These are phyloP conservation scores for Chrysoporthe cubensis DNA, from an alignment of 2,329 filamentous ascomycete species.

Conservation along the genomic window DNA sequence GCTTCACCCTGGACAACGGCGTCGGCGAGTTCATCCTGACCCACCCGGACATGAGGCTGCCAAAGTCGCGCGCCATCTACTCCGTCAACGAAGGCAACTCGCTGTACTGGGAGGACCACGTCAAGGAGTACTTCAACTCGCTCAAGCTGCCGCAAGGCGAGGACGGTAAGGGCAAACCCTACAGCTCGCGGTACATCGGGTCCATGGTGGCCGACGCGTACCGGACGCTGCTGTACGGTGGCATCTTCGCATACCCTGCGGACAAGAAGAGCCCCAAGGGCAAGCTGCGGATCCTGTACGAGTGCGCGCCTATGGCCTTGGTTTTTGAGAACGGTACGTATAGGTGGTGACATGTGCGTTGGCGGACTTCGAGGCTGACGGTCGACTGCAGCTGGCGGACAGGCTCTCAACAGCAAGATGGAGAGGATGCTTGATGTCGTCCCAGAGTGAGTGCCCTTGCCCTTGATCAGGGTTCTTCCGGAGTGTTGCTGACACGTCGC, in stretches of 20 bases:
- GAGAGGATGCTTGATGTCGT: slow-evolving; percentile 85
- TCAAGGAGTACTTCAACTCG: slow-evolving; percentile 85
- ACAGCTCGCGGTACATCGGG: slow-evolving; percentile 93
- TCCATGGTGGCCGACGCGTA: slow-evolving; percentile 99
- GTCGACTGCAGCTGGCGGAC: slow-evolving; percentile 72
- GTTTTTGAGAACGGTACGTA: slow-evolving; percentile 93
- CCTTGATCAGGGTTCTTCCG: too few species aligned
- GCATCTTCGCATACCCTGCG: slow-evolving; percentile 95
- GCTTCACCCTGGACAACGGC: slow-evolving; percentile 95
- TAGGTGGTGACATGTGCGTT: background rate
- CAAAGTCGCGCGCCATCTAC: slow-evolving; percentile 83
- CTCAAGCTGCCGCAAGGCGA: slow-evolving; percentile 75
- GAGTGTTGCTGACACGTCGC: background rate
- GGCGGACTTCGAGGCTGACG: background rate
- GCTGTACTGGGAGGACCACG: slow-evolving; percentile 89
- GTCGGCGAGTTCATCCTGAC: slow-evolving; percentile 99
- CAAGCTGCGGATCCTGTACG: slow-evolving; percentile 95
- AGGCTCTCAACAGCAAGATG: slow-evolving; percentile 92
- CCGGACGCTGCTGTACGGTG: slow-evolving; percentile 91
- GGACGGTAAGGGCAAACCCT: slow-evolving; percentile 85
- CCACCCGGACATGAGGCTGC: slow-evolving; percentile 91
- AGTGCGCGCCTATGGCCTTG: slow-evolving; percentile 99
- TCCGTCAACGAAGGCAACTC: slow-evolving; percentile 99
- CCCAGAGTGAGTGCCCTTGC: slow-evolving; percentile 58
- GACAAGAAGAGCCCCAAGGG: slow-evolving; percentile 99